Conservation (phyloP, 768 basidiomycete genomes). For the Termitomyces sp. region DNA sequence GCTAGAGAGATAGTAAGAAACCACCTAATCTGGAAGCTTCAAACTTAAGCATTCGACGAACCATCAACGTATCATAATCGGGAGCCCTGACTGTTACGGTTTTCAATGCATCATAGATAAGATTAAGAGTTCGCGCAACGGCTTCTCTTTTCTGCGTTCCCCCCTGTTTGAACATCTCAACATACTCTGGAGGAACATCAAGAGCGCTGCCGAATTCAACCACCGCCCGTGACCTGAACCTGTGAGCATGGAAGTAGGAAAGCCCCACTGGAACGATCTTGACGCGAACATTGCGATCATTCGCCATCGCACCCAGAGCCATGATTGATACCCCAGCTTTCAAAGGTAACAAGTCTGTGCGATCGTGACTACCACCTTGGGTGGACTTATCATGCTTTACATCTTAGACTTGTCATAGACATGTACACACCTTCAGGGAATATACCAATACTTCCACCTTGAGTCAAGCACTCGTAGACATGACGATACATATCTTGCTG, state of each 20-base stretch:
- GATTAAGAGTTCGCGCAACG: slow-evolving; percentile 80
- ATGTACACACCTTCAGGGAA: slow-evolving; percentile 85
- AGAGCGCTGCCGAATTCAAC: slow-evolving; percentile 93
- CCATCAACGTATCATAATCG: slow-evolving; percentile 98
- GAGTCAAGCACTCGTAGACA: slow-evolving; percentile 83
- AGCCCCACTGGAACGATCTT: slow-evolving; percentile 88
- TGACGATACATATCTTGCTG: slow-evolving; percentile 93
- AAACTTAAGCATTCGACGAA: slow-evolving; percentile 27
- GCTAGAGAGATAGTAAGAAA: slow-evolving; percentile 38
- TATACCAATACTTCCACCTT: slow-evolving; percentile 91
- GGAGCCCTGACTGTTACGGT: slow-evolving; percentile 95
- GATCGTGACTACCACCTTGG: slow-evolving; percentile 94
- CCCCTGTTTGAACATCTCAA: slow-evolving; percentile 89
- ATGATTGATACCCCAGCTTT: slow-evolving; percentile 98
- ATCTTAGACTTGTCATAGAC: neutral
- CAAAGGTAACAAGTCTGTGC: slow-evolving; percentile 91
- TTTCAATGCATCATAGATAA: slow-evolving; percentile 91
- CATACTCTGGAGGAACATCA: slow-evolving; percentile 85
- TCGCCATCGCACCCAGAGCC: slow-evolving; percentile 97
- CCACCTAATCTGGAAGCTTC: slow-evolving; percentile 3
- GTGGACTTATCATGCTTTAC: slow-evolving; percentile 5
- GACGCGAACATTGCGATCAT: slow-evolving; percentile 79
- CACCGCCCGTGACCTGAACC: slow-evolving; percentile 94
- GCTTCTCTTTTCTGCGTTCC: slow-evolving; percentile 88
- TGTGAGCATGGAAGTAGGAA: slow-evolving; percentile 73